Evolutionary conservation across 2,329 filamentous ascomycete species (phyloP), one percentile per base, ranked within the genome.

Genomic region (Colletotrichum australisinense): DNA sequence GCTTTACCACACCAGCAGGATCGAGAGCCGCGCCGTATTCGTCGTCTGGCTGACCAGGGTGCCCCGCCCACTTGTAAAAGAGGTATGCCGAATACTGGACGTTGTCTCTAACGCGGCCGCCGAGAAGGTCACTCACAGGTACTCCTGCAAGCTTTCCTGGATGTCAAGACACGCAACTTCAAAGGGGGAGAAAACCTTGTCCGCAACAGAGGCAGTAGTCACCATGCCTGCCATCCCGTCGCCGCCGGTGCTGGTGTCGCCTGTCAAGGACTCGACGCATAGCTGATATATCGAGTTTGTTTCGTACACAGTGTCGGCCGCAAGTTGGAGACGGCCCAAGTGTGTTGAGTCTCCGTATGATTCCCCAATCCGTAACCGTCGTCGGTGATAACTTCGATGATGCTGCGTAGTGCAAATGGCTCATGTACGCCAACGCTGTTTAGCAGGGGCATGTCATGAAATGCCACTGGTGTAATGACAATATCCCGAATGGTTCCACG

Each of bases 261-360:
- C 72, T 1, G 92, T 92, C 0, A 85, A 79, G 0, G 93, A 93
- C 67, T 95, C 92, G 83, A 95, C 88, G 79, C 97, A 97, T 4
- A 91, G 93, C 75, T 94, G 92, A 83, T 95, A 96, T 76, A 96
- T 89, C 77, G 95, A 92, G 79, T 96, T 97, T 1, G 94, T 96
- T 81, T 94, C 94, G 49, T 81, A 80, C 0, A 82, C 75, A 2
- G 81, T 75, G 4, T 78, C 71, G 5, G 81, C 82, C 46, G 79
- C 83, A 35, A 74, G 75, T 5, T 79, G 76, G 12, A 85, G 76
- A 8, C 82, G 82, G 4, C 68, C 63, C 1, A 85, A 74, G 67
- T 85, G 84, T 2, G 79, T 78, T 4, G 79, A 81, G 74, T 84
- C 83, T 30, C 83, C 83, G 58, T 85, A 85, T 9, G 83, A 84